Evolutionary conservation across 163 green algal genomes (phyloP), one percentile per base, ranked within the genome.

Genomic region (Chlamydomonas reinhardtii): DNA sequence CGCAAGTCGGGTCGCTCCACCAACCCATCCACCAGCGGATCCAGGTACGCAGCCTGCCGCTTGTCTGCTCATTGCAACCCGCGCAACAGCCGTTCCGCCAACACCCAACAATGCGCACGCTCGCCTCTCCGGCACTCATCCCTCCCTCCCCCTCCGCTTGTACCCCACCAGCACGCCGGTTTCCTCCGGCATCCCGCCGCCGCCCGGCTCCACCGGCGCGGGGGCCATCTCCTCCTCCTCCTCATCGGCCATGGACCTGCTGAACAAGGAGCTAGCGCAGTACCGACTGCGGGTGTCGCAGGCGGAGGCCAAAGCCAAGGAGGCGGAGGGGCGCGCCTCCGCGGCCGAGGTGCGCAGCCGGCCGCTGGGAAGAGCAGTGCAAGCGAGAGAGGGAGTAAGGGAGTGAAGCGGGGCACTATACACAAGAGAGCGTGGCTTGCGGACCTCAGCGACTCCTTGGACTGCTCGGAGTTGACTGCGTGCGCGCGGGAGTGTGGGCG

Each of bases 181-280:
- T 2, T 11, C 25, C 8, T 29, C 25, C 62, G 48, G 48, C 48
- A 56, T 56, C 48, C 48, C 48, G 48, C 48, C 48, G 48, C 48
- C 48, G 48, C 48, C 48, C 48, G 48, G 48, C 48, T 12, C 48
- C 48, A 14, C 48, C 12, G 48, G 48, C 15, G 6, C 27, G 17
- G 8, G 14, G 31, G 29, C 56, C 6, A 14, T 12, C 75, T 43
- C 34, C 17, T 29, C 61, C 5, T 29, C 35, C 11, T 35, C n/a
- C 17, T 24, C 71, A 25, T 37, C 61, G 0, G 64, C 82, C 29
- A 81, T 88, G 72, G 65, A 82, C 24, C 65, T 88, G 20, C 37
- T 88, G 22, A 76, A 88, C 25, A 82, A 74, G 59, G 82, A 88
- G 43, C 73, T 88, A n/a, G 82, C 82, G 22, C 73, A 82, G 32